Percentiles rank a stretch among this genome's conserved stretches.
Evolutionary conservation across 768 basidiomycete genomes (phyloP).

Genomic region (Boletus rex-veris): DNA sequence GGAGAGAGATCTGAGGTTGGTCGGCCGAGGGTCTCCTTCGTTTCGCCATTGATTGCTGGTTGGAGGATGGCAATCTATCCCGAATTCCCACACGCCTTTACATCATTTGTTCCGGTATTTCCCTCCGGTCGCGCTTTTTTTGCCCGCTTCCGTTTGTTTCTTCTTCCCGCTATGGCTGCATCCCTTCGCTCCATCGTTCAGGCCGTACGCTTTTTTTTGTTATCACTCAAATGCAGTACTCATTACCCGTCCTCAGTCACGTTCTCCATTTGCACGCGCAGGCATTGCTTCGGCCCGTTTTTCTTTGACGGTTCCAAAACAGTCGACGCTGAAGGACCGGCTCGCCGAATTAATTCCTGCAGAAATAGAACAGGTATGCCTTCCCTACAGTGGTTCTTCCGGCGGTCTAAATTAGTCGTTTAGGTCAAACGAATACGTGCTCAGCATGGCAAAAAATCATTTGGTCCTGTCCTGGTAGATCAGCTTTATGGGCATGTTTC

Average conservation of each 20-base stretch:
- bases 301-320: constrained; percentile 63
- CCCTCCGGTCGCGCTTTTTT: constrained; percentile 14
- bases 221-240: background rate
- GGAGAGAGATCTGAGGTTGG: constrained; percentile 15
- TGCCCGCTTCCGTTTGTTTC: background rate
- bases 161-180: constrained; percentile 40
- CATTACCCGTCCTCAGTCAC: constrained; percentile 39
- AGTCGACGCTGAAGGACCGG: constrained; percentile 83
- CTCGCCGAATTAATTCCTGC: constrained; percentile 90
- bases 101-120: constrained; percentile 23
- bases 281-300: constrained; percentile 51
- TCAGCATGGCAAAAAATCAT: constrained; percentile 87
- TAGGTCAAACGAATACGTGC: constrained; percentile 82
- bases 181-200: constrained; percentile 35
- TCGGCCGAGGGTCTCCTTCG: constrained; percentile 22
- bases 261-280: constrained; percentile 43
- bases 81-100: constrained; percentile 13
- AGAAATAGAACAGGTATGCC: constrained; percentile 49
- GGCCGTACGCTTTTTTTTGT: constrained; percentile 31
- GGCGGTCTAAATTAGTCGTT: constrained; percentile 26
- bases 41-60: constrained; percentile 18
- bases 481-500: constrained; percentile 75
- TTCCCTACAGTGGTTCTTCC: background rate
- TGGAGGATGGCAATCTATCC: background rate
- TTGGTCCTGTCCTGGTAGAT: constrained; percentile 88